Conservation (phyloP, 805 yeast genomes). For the Teunomyces funiuensis region DNA sequence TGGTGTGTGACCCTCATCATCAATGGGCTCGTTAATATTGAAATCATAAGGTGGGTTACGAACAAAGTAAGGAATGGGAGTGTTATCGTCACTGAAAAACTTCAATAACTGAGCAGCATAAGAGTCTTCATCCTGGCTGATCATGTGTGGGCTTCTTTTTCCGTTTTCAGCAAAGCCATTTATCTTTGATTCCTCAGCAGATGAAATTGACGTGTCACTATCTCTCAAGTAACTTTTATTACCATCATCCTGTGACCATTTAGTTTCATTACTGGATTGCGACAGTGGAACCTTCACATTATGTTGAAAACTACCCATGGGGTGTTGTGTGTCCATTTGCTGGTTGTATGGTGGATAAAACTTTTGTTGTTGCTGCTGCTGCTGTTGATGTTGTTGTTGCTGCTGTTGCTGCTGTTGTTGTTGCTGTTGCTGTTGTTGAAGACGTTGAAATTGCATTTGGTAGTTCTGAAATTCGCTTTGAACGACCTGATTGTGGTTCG, state of each 20-base stretch:
- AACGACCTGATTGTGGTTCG: constrained; percentile 17
- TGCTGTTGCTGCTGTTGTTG: constrained; percentile 21
- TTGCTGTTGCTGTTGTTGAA: constrained; percentile 25
- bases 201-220: constrained; percentile 40
- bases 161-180: background rate
- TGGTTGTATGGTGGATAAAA: constrained; percentile 10
- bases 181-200: constrained; percentile 21
- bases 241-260: constrained; percentile 44
- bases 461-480: constrained; percentile 22
- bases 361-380: constrained; percentile 10
- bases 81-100: constrained; percentile 44
- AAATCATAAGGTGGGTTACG: constrained; percentile 63
- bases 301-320: constrained; percentile 8
- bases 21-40: constrained; percentile 75
- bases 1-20: constrained; percentile 91
- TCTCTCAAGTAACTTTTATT: constrained; percentile 24
- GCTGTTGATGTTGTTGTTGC: constrained; percentile 15
- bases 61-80: constrained; percentile 61
- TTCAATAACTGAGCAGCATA: constrained; percentile 40
- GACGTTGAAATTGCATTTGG: constrained; percentile 24
- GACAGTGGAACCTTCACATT: constrained; percentile 13
- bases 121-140: constrained; percentile 29
- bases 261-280: constrained; percentile 44
- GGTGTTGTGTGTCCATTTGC: constrained; percentile 4
- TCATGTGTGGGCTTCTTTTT: constrained; percentile 42